phyloP scores from a whole-genome alignment of 208 protist genomes.

The Kentomonas sorsogonicus region DNA sequence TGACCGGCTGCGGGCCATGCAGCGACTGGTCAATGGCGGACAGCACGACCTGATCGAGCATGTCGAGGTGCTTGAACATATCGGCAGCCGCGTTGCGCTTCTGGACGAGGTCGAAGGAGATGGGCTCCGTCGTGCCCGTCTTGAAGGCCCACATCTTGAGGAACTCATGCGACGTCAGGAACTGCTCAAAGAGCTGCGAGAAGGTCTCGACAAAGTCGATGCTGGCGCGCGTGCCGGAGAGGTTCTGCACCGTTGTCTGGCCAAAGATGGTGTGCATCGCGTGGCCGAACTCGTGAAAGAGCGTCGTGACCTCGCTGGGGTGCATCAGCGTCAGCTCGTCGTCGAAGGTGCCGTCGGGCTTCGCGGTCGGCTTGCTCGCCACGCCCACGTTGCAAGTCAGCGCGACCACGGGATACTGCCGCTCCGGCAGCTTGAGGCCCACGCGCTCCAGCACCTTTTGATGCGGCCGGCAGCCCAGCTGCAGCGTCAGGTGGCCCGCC shows the following conservation, averaged over 20 bases:
- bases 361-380: constrained; percentile 22
- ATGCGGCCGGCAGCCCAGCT: constrained; percentile 83
- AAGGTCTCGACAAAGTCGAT: constrained; percentile 94
- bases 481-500: constrained; percentile 86
- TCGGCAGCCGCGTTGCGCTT: constrained; percentile 74
- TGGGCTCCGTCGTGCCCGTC: constrained; percentile 80
- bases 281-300: constrained; percentile 94
- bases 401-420: constrained; percentile 88
- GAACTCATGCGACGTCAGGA: constrained; percentile 87
- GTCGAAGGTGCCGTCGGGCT: constrained; percentile 61
- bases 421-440: constrained; percentile 68
- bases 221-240: constrained; percentile 86
- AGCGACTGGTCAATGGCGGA: constrained; percentile 83
- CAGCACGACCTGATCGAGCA: constrained; percentile 84
- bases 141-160: constrained; percentile 85
- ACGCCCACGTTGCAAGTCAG: constrained; percentile 87
- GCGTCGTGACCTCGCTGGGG: constrained; percentile 84
- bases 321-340: constrained; percentile 83
- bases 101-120: constrained; percentile 87
- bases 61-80: constrained; percentile 87
- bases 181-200: constrained; percentile 93
- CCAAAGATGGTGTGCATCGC: constrained; percentile 92
- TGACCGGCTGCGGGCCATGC: constrained; percentile 84
- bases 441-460: constrained; percentile 65
- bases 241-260: constrained; percentile 89